Evolutionary conservation across 2,329 filamentous ascomycete genomes (phyloP).

Genomic region (Coniosporium tulheliwenetii): DNA sequence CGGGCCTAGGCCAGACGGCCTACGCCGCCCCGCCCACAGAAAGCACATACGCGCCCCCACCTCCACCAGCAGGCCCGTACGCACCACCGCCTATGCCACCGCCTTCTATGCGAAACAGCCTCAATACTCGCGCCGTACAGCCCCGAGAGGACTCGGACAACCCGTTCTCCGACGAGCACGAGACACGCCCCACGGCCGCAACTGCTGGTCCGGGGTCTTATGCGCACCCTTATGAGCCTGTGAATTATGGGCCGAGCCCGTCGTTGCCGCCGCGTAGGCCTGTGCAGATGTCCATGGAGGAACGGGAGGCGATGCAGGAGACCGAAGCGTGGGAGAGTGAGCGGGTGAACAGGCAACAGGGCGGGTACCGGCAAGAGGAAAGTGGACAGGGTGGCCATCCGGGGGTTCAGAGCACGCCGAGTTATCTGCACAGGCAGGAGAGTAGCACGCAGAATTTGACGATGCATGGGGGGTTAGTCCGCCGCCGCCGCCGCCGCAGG

Average conservation of each 20-base stretch:
- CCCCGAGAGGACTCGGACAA: conserved; percentile 1
- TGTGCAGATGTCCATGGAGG: background rate
- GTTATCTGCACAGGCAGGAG: conserved; percentile 26
- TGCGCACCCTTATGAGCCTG: background rate
- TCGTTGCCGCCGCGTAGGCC: conserved; percentile 3
- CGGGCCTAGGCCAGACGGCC: conserved; percentile 2
- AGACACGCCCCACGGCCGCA: conserved; percentile 1
- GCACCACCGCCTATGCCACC: background rate
- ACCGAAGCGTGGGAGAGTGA: conserved; percentile 1
- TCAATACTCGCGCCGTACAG: background rate
- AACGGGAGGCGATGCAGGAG: background rate
- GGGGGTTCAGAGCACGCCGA: conserved; percentile 16
- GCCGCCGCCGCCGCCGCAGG: background rate
- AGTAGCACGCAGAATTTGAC: conserved; percentile 26
- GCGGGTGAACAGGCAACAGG: conserved; percentile 5
- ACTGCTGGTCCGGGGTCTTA: background rate
- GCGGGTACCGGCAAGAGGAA: too few relatives aligned
- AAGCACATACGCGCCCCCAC: background rate
- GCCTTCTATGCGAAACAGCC: background rate
- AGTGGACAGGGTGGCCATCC: conserved; percentile 9
- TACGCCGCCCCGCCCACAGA: background rate
- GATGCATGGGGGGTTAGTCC: conserved; percentile 24
- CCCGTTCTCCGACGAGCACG: conserved; percentile 3
- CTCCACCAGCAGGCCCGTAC: background rate
- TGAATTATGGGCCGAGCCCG: conserved; percentile 2